Evolutionary conservation across 1,284 basidiomycete species (phyloP).

Genomic region (Moniliella sp.): DNA sequence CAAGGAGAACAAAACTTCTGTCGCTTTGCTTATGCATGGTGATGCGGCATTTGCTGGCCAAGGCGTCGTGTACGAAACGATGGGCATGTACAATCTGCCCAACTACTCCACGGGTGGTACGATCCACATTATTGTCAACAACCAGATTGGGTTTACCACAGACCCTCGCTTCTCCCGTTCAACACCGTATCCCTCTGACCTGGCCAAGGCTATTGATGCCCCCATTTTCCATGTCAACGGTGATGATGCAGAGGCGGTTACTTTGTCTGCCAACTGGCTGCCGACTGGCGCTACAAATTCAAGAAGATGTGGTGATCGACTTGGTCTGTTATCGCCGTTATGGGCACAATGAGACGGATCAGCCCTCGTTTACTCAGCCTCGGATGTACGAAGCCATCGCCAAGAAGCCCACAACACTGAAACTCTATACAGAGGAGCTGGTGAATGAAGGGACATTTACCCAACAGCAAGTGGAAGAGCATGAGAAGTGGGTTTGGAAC

Average conservation of each 20-base stretch:
- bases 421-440: conserved; percentile 74
- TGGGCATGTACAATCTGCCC: conserved; percentile 47
- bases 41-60: conserved; percentile 74
- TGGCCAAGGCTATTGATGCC: conserved; percentile 68
- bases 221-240: conserved; percentile 79
- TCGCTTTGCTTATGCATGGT: conserved; percentile 75
- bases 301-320: conserved; percentile 45
- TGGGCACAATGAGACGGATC: conserved; percentile 74
- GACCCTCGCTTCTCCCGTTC: conserved; percentile 59
- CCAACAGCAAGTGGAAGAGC: conserved; percentile 85
- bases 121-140: conserved; percentile 71
- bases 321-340: conserved; percentile 55
- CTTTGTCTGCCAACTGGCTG: conserved; percentile 56
- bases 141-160: conserved; percentile 56
- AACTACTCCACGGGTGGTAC: conserved; percentile 72
- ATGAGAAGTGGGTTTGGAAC: conserved; percentile 97
- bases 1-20: conserved; percentile 34
- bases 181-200: conserved; percentile 64
- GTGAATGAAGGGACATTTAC: conserved; percentile 81
- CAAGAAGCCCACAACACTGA: conserved; percentile 70
- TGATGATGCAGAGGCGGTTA: conserved; percentile 44
- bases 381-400: conserved; percentile 64
- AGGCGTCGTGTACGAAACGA: conserved; percentile 64
- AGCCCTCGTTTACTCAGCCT: conserved; percentile 27
- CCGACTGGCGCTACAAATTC: conserved; percentile 49